Base-by-base conservation (phyloP, 371 early-diverging fungal species). In the Dipsacomyces acuminosporus region DNA sequence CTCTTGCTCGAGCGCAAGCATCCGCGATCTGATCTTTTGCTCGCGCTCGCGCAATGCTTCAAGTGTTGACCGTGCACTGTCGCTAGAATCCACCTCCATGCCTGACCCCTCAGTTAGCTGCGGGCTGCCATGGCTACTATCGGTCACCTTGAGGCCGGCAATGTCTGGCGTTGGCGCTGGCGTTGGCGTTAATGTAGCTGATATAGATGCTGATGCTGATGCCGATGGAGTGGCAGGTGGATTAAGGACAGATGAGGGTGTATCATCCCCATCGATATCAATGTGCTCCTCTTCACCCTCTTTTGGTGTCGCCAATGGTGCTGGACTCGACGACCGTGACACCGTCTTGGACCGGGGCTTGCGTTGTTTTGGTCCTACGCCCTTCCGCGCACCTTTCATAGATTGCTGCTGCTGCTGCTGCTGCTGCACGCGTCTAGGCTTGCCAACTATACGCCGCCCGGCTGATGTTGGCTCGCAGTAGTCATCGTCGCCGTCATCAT, bases 1-100 rank as follows among this genome's bases (percentile, higher is more conserved):
- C 59, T 85, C 84, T 38, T 67, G 62, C 46, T 78, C 72, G 5
- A 87, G 64, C 36, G 76, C 75, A 26, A 75, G 74, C 48, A 87
- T 84, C 45, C 76, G 76, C 7, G 72, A 64, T 33, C 77, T 70
- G 14, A 87, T 67, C 30, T 75, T 74, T 8, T 74, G 73, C 60
- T 87, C 85, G 45, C 71, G 72, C 59, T 73, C 59, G 18, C 80
- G 61, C 35, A 85, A 56, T 35, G 41, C 51, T 24, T 48, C 54
- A 19, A 61, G 41, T 11, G 47, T 18, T 4, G 53, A 15, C 8
- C 23, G 14, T 18, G 46, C 35, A 1, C 44, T 14, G 36, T 42
- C n/a, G 30, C 46, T 43, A 11, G 26, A 25, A 19, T 55, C 56
- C 22, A 56, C 43, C 2, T 63, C 63, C 63, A 63, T 44, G 8